Percentiles rank a stretch among this genome's conserved stretches.
Conservation (phyloP, 345 rosid genomes). For the Durio zibethinus region DNA sequence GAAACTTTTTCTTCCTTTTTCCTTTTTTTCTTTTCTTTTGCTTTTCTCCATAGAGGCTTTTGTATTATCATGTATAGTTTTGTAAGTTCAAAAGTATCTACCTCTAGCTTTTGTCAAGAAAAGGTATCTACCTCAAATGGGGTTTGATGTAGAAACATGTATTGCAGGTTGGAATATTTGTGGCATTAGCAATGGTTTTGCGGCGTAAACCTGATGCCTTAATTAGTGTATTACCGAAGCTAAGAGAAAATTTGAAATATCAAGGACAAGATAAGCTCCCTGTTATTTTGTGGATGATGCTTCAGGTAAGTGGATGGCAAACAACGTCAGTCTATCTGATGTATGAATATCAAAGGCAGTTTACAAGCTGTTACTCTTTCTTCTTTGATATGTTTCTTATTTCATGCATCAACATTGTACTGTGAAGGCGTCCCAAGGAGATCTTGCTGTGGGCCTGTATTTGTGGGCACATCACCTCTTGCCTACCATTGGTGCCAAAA, state of each 20-base stretch:
- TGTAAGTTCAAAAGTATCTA: background rate
- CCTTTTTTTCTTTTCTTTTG: background rate
- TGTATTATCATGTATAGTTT: background rate
- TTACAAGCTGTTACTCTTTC: background rate
- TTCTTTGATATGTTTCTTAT: conserved; percentile 6
- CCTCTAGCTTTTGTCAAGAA: background rate
- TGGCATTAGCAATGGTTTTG: conserved; percentile 66
- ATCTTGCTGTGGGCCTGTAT: conserved; percentile 59
- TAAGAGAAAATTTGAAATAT: conserved; percentile 62
- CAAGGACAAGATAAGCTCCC: conserved; percentile 80
- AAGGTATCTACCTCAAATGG: background rate
- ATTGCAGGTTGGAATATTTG: conserved; percentile 71
- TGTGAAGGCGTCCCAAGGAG: conserved; percentile 62
- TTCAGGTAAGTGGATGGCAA: conserved; percentile 47
- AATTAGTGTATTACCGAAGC: conserved; percentile 43
- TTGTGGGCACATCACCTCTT: conserved; percentile 63
- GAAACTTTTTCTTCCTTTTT: background rate
- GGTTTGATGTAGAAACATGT: conserved; percentile 5
- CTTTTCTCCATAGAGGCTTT: background rate
- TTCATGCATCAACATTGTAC: background rate
- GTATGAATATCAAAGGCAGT: conserved; percentile 1
- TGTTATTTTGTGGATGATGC: conserved; percentile 62
- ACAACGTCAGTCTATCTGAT: background rate
- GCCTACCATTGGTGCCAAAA: conserved; percentile 43
- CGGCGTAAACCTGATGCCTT: conserved; percentile 75